Evolutionary conservation across 1,284 basidiomycete genomes (phyloP).

Genomic region (Moniliella sp.): DNA sequence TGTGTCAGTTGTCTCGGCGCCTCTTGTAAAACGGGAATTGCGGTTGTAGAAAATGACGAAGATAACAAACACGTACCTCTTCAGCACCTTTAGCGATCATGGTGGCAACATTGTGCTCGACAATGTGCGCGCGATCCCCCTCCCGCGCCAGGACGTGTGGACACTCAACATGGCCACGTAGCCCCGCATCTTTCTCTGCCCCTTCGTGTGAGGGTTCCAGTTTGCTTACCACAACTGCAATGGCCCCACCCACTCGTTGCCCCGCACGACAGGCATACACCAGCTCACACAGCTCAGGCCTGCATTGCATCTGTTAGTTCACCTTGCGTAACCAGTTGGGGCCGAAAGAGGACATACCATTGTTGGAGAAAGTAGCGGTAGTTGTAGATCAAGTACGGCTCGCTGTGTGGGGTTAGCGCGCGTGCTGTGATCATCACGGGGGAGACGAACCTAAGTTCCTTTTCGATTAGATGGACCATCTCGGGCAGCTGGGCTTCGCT

Average conservation of each 20-base stretch:
- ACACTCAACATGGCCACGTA: slow-evolving; percentile 79
- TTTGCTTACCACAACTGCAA: slow-evolving; percentile 80
- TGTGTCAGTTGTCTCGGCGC: background rate
- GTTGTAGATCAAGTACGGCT: slow-evolving; percentile 83
- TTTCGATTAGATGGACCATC: slow-evolving; percentile 27
- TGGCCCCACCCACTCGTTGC: slow-evolving; percentile 1
- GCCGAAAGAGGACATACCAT: slow-evolving; percentile 47
- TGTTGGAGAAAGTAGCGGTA: slow-evolving; percentile 50
- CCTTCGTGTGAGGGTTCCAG: slow-evolving; percentile 54
- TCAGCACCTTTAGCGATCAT: slow-evolving; percentile 62
- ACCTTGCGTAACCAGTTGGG: too few relatives aligned
- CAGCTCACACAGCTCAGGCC: slow-evolving; percentile 80
- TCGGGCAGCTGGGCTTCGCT: slow-evolving; percentile 41
- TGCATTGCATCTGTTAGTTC: too few relatives aligned
- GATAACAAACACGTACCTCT: slow-evolving; percentile 43
- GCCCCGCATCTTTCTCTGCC: slow-evolving; percentile 49
- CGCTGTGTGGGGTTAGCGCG: slow-evolving; percentile 38
- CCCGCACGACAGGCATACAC: slow-evolving; percentile 36
- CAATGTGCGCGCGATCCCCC: slow-evolving; percentile 39
- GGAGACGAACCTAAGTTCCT: slow-evolving; percentile 29
- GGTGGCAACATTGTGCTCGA: slow-evolving; percentile 47
- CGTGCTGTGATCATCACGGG: background rate
- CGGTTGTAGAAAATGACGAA: background rate
- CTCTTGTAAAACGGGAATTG: background rate
- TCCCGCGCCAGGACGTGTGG: slow-evolving; percentile 17